A percentile compares a stretch with the other conserved stretches of the same genome.
phyloP scores from a whole-genome alignment of 2,329 filamentous ascomycete species.

The Didymella keratinophila region DNA sequence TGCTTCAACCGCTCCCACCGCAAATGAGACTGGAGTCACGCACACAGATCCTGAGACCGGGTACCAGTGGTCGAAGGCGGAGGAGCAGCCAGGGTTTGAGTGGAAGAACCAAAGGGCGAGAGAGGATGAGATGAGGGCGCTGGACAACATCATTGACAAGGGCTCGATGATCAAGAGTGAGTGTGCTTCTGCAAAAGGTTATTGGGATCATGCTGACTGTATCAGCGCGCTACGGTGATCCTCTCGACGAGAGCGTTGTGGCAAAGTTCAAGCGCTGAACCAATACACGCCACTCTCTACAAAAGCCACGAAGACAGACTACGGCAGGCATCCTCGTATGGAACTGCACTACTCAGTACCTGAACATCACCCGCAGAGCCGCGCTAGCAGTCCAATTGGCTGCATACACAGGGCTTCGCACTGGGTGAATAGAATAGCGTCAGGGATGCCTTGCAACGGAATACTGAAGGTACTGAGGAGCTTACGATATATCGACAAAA shows the following conservation, averaged over 20 bases:
- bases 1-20: conserved; percentile 22
- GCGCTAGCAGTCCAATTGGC: background rate
- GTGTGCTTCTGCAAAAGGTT: conserved; percentile 7
- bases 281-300: background rate
- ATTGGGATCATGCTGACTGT: conserved; percentile 21
- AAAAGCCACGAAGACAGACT: background rate
- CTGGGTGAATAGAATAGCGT: background rate
- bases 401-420: background rate
- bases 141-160: conserved; percentile 48
- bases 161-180: conserved; percentile 45
- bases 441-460: background rate
- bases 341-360: background rate
- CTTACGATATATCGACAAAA: background rate
- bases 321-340: background rate
- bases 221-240: conserved; percentile 48
- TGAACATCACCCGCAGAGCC: background rate
- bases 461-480: background rate
- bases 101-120: conserved; percentile 49
- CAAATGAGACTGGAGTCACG: conserved; percentile 7
- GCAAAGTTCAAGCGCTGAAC: conserved; percentile 41
- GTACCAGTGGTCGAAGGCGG: conserved; percentile 48
- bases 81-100: conserved; percentile 50
- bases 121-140: conserved; percentile 47
- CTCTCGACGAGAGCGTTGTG: conserved; percentile 42
- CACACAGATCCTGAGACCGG: conserved; percentile 42